Conservation (phyloP, 202 grass and related monocot species). For the Carex arenaria region DNA sequence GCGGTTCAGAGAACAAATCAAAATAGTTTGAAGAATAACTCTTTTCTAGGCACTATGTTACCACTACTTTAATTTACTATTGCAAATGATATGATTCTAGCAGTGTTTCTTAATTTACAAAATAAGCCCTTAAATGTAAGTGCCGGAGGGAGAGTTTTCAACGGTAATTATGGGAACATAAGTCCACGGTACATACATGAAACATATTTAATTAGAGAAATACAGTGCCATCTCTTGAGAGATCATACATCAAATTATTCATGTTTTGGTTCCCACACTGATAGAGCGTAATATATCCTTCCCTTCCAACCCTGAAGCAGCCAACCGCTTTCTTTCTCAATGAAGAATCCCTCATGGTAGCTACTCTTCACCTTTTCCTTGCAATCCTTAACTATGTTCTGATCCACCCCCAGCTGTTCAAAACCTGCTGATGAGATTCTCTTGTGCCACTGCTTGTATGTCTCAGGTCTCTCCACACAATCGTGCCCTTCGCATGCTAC, state of each 20-base stretch:
- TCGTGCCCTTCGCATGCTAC: constrained; percentile 40
- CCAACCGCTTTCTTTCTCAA: constrained; percentile 35
- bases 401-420: constrained; percentile 21
- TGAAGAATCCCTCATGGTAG: constrained; percentile 27
- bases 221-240: neutral
- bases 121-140: too few species aligned
- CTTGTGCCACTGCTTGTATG: constrained; percentile 39
- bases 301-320: constrained; percentile 66
- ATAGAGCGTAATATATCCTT: constrained; percentile 41
- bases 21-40: too few species aligned
- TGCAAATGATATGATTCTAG: too few species aligned
- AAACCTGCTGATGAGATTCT: constrained; percentile 35
- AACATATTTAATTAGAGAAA: neutral
- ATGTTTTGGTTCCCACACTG: constrained; percentile 37
- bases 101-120: too few species aligned
- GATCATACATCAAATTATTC: neutral
- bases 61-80: too few species aligned
- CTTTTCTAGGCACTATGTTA: too few species aligned
- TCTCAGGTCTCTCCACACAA: constrained; percentile 38
- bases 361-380: constrained; percentile 19
- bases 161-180: neutral
- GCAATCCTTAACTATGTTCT: constrained; percentile 17
- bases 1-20: too few species aligned
- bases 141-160: too few species aligned
- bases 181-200: neutral